Evolutionary conservation across 441 rosid genomes (phyloP), one percentile per base, ranked within the genome.

Genomic region (Syzygium malaccense): DNA sequence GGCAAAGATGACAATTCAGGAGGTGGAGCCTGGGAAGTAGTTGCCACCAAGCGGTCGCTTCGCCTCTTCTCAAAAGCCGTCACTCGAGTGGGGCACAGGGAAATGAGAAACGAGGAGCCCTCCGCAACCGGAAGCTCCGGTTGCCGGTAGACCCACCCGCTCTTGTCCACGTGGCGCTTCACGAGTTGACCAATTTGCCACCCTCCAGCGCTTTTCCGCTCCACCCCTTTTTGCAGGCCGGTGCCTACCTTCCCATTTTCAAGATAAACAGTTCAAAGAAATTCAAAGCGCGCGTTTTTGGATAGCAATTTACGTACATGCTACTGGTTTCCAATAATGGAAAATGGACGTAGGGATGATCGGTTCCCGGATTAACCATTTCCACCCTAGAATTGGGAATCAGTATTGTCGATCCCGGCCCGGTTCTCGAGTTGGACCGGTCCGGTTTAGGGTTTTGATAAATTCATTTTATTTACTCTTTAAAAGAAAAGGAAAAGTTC

Each of bases 311-410:
- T 41, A 75, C 83, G 83, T 12, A 23, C n/a, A 14, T 3, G 51
- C 51, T 51, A 75, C 83, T 41, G 83, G 83, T 19, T 71, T 71
- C 48, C 26, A 55, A 6, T 54, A 20, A 17, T 7, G 17, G 56
- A 19, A 54, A 54, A 45, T 45, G 48, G 48, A 45, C 10, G 48
- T 0, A 45, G 48, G 1, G 8, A 1, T 45, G 48, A 45, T 45
- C 9, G 2, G 9, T 7, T 45, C 1, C 9, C 48, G 8, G 2
- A 1, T 45, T 45, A 2, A 9, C 2, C 48, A 45, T 45, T 45
- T 45, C 2, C 48, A 45, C 2, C 2, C 48, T 45, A 45, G 48
- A 45, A 45, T 1, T 1, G 0, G 48, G 48, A 45, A 45, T 7
- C 9, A 45, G 48, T 45, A 1, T 8, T 8, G 48, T 45, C 9